Evolutionary conservation across 371 early-diverging fungal genomes (phyloP).

Genomic region (Phascolomyces articulosus): DNA sequence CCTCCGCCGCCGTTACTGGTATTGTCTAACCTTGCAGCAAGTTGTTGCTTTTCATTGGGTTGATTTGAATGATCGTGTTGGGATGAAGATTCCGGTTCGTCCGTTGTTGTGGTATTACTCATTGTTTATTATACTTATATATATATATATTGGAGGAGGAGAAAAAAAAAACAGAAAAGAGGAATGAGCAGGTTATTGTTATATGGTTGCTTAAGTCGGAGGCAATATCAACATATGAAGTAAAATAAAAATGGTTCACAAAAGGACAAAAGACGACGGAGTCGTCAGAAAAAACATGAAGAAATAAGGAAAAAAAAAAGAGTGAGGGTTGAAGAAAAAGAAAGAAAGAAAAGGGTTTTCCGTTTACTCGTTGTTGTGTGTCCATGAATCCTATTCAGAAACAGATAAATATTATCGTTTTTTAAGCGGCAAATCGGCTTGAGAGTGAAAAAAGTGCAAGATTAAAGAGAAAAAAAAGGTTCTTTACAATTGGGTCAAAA

Average conservation of each 20-base stretch:
- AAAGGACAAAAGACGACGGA: constrained; percentile 4
- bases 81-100: not conserved
- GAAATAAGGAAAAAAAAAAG: constrained; percentile 2
- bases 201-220: not conserved
- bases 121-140: not conserved
- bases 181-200: no score
- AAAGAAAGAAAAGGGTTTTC: not conserved
- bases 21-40: not conserved
- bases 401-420: not conserved
- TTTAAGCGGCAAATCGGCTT: constrained; percentile 4
- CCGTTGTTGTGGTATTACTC: not conserved
- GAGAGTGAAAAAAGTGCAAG: not conserved
- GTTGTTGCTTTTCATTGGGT: constrained; percentile 1
- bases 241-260: constrained; percentile 7
- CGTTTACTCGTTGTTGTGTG: constrained; percentile 8
- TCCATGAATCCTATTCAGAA: constrained; percentile 1
- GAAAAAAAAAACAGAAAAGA: no score
- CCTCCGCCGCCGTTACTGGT: not conserved
- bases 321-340: not conserved
- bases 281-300: constrained; percentile 1
- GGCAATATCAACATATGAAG: constrained; percentile 5
- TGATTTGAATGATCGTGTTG: not conserved
- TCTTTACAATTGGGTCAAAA: not conserved
- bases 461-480: not conserved
- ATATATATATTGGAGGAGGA: not conserved